A percentile compares a stretch with the other conserved stretches of the same genome.
phyloP scores from a whole-genome alignment of 805 yeast genomes.

The Lipomyces starkeyi region DNA sequence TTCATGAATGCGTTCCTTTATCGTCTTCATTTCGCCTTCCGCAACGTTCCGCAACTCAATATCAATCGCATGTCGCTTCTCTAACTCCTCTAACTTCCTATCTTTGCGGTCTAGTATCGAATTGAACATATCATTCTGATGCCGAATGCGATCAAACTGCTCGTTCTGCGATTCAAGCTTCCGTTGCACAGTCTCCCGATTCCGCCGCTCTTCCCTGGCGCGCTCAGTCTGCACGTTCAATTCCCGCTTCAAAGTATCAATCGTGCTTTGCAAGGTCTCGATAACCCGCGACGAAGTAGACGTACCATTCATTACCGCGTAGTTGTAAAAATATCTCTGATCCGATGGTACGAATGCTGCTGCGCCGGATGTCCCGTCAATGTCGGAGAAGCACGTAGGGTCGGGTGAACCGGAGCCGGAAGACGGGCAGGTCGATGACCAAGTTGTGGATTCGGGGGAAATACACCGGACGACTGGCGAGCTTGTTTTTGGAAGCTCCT shows the following conservation, averaged over 20 bases:
- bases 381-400: background rate
- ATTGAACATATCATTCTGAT: constrained; percentile 76
- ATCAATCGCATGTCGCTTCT: constrained; percentile 51
- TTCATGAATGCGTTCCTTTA: constrained; percentile 16
- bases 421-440: background rate
- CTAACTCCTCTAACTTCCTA: constrained; percentile 69
- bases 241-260: constrained; percentile 62
- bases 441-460: constrained; percentile 8
- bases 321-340: constrained; percentile 1
- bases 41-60: background rate
- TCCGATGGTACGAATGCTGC: constrained; percentile 1
- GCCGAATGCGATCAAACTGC: constrained; percentile 58
- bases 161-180: constrained; percentile 63
- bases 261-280: constrained; percentile 53
- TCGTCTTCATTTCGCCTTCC: constrained; percentile 9
- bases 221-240: constrained; percentile 49
- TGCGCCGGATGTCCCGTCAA: background rate
- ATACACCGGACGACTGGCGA: background rate
- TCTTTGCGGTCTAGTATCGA: constrained; percentile 73
- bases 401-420: constrained; percentile 5
- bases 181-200: constrained; percentile 54
- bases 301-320: constrained; percentile 3
- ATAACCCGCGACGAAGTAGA: constrained; percentile 41
- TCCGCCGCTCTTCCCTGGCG: constrained; percentile 59
- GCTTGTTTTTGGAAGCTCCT: constrained; percentile 23